phyloP scores from a whole-genome alignment of 225 moss, liverwort and hornwort genomes.

The Lunularia cruciata region DNA sequence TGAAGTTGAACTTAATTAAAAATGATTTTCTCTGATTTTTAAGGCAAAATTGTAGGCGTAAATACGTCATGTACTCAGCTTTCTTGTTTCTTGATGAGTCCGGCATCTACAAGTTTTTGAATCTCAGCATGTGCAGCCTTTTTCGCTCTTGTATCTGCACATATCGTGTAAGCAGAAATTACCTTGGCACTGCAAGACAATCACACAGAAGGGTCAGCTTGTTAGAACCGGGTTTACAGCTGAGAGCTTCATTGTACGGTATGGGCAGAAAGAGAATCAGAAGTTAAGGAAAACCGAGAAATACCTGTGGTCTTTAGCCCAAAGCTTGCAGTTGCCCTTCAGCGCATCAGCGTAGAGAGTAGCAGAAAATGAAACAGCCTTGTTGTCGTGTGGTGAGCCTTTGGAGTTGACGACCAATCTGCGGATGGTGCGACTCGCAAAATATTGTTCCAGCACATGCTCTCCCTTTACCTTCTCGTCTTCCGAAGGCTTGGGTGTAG shows the following conservation, averaged over 20 bases:
- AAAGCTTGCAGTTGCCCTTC: constrained; percentile 61
- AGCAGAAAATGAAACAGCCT: constrained; percentile 62
- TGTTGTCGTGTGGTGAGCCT: constrained; percentile 47
- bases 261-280: background rate
- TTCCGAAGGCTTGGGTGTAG: constrained; percentile 12
- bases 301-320: constrained; percentile 94
- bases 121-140: constrained; percentile 62
- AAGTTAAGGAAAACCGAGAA: background rate
- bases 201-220: background rate
- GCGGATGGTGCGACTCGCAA: constrained; percentile 83
- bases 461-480: constrained; percentile 39
- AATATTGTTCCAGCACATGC: constrained; percentile 83
- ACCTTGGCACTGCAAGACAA: constrained; percentile 78
- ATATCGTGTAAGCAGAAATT: constrained; percentile 67
- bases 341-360: constrained; percentile 69
- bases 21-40: background rate
- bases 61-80: background rate
- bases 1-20: too few species aligned
- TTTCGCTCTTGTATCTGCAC: constrained; percentile 56
- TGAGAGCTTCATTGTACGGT: background rate
- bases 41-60: background rate
- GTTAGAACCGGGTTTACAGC: constrained; percentile 1
- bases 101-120: constrained; percentile 51
- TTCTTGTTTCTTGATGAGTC: constrained; percentile 41
- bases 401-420: constrained; percentile 70